A percentile compares a stretch with the other conserved stretches of the same genome.
Conservation (phyloP, 2,329 filamentous ascomycete species). For the Fusarium agapanthi region DNA sequence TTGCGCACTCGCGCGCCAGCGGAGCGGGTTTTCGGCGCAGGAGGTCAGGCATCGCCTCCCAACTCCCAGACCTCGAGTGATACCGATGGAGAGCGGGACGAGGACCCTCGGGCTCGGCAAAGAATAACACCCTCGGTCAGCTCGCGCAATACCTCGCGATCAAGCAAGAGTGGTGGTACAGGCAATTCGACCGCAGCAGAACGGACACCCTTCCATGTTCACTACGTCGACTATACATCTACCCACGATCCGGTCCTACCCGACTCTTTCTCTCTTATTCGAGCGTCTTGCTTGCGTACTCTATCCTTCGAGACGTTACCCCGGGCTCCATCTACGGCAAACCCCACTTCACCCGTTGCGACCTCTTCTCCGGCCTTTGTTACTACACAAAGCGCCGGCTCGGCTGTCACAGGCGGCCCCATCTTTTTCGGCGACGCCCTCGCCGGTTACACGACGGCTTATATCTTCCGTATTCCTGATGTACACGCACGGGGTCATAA, state of each 20-base stretch:
- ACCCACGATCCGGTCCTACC: conserved; percentile 70
- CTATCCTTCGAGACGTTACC: conserved; percentile 73
- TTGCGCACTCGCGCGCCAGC: conserved; percentile 69
- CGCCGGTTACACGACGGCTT: conserved; percentile 74
- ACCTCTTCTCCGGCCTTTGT: conserved; percentile 59
- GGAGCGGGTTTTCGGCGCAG: conserved; percentile 63
- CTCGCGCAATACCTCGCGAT: conserved; percentile 59
- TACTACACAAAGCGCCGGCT: conserved; percentile 62
- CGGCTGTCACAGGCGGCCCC: conserved; percentile 68
- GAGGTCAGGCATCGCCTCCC: conserved; percentile 59
- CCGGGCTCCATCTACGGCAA: conserved; percentile 58
- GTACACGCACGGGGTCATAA: conserved; percentile 73
- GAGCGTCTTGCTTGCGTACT: conserved; percentile 71
- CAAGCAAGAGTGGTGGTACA: conserved; percentile 55
- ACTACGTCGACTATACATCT: conserved; percentile 74
- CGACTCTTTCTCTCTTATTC: conserved; percentile 72
- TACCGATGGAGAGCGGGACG: conserved; percentile 61
- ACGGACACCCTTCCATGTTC: conserved; percentile 62
- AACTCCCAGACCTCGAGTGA: conserved; percentile 62
- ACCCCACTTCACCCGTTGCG: conserved; percentile 48
- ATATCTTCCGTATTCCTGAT: conserved; percentile 75
- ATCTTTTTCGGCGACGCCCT: conserved; percentile 74
- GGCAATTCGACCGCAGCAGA: conserved; percentile 61
- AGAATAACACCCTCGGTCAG: conserved; percentile 56
- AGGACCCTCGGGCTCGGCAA: conserved; percentile 49